Conservation (phyloP, 2,329 filamentous ascomycete species). For the Coniochaeta hoffmannii region DNA sequence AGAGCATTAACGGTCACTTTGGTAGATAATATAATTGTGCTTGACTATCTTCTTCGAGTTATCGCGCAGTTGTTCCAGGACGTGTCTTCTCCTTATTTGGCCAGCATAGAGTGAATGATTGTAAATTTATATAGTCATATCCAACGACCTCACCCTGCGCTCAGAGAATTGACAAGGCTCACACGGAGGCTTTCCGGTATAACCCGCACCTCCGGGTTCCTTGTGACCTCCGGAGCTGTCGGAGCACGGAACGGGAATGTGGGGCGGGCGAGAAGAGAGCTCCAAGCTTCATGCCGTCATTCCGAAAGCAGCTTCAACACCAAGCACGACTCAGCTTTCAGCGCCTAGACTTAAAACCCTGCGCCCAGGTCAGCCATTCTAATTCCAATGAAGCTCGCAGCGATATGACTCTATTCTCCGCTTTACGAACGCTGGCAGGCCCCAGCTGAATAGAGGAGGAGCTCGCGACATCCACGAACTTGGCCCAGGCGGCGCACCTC, state of each 20-base stretch:
- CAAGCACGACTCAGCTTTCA: no score
- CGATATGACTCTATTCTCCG: background rate
- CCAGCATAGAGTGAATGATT: no score
- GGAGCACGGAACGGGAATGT: background rate
- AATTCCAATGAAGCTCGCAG: background rate
- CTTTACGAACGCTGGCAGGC: background rate
- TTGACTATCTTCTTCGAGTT: no score
- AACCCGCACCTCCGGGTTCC: slow-evolving; percentile 4
- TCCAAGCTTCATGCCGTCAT: slow-evolving; percentile 2
- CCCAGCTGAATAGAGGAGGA: slow-evolving; percentile 1
- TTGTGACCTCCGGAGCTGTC: background rate
- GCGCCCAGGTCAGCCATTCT: no score
- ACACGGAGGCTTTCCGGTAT: slow-evolving; percentile 1
- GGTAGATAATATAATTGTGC: slow-evolving; percentile 1
- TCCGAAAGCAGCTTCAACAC: background rate
- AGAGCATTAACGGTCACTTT: background rate
- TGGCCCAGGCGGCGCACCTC: background rate
- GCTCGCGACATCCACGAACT: background rate
- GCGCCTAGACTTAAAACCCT: no score
- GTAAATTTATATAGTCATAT: no score
- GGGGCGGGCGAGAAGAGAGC: background rate
- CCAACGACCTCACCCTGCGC: background rate
- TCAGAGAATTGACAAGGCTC: no score
- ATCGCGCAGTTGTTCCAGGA: no score
- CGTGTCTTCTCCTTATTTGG: no score